Evolutionary conservation across 2,329 filamentous ascomycete species (phyloP).

Genomic region (Colletotrichum incanum): DNA sequence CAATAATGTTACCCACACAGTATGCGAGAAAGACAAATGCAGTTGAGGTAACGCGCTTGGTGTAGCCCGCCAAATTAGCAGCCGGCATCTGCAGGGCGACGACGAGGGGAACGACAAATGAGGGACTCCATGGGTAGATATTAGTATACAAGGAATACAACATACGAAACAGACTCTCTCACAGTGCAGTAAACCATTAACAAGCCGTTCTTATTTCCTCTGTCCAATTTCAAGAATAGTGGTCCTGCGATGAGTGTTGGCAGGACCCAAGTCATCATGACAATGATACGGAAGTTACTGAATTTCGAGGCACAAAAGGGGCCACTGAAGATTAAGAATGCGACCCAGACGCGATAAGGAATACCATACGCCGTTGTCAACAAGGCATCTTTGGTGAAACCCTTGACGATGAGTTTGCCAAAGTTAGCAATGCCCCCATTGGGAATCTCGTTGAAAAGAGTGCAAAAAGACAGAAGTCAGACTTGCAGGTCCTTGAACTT

Average conservation of each 20-base stretch:
- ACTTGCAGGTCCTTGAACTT: constrained; percentile 58
- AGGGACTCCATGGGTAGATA: constrained; percentile 46
- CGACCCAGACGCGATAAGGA: constrained; percentile 67
- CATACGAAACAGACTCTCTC: constrained; percentile 59
- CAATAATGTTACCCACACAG: constrained; percentile 57
- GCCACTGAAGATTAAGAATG: constrained; percentile 67
- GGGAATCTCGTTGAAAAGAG: constrained; percentile 46
- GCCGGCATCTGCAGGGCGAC: constrained; percentile 68
- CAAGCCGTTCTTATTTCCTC: constrained; percentile 51
- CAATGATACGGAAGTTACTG: constrained; percentile 64
- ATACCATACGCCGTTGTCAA: constrained; percentile 68
- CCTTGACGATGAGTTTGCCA: constrained; percentile 50
- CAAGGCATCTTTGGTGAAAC: constrained; percentile 50
- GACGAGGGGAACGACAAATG: constrained; percentile 62
- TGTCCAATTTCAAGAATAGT: constrained; percentile 61
- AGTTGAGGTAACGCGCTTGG: constrained; percentile 62
- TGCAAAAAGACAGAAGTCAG: constrained; percentile 58
- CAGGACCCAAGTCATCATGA: constrained; percentile 67
- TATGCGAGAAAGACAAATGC: constrained; percentile 63
- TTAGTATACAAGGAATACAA: constrained; percentile 60
- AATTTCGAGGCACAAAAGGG: constrained; percentile 66
- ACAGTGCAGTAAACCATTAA: constrained; percentile 60
- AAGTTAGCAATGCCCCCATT: constrained; percentile 47
- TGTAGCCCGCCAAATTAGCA: constrained; percentile 63
- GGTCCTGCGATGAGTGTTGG: constrained; percentile 57